Evolutionary conservation across 345 rosid species (phyloP).

Genomic region (Durio zibethinus): DNA sequence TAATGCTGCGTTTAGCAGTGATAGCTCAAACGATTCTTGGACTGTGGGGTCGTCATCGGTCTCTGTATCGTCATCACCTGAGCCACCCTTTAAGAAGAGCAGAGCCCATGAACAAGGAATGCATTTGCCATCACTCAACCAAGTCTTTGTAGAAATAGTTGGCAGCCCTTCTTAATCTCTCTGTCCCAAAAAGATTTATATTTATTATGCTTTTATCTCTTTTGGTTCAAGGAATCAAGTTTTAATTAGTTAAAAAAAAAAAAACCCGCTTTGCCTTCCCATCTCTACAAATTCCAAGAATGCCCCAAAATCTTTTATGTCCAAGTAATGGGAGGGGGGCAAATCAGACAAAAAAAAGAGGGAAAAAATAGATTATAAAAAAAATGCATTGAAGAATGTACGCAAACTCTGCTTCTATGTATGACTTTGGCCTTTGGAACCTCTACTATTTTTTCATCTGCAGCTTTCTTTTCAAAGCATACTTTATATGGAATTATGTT

Average conservation of each 20-base stretch:
- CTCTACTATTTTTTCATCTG: neutral
- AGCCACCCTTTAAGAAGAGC: constrained; percentile 52
- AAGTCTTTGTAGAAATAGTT: constrained; percentile 37
- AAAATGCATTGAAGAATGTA: constrained; percentile 17
- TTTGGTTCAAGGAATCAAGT: constrained; percentile 9
- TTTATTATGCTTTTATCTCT: constrained; percentile 21
- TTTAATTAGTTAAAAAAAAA: neutral
- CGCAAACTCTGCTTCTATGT: constrained; percentile 7
- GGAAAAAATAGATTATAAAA: neutral
- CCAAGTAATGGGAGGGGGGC: constrained; percentile 14
- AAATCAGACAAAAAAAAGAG: constrained; percentile 22
- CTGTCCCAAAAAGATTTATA: constrained; percentile 2
- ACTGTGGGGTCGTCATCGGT: constrained; percentile 33
- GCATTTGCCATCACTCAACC: constrained; percentile 24
- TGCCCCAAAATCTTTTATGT: constrained; percentile 13
- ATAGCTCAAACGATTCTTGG: constrained; percentile 51
- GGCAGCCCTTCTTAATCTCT: constrained; percentile 33
- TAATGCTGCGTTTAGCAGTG: constrained; percentile 49
- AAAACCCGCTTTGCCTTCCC: constrained; percentile 14
- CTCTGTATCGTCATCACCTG: constrained; percentile 22
- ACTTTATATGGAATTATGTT: constrained; percentile 28
- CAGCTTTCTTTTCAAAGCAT: constrained; percentile 13
- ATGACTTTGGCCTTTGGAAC: constrained; percentile 15
- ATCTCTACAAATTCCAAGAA: constrained; percentile 38
- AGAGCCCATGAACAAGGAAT: constrained; percentile 36